Evolutionary conservation across 345 rosid species (phyloP), one percentile per base, ranked within the genome.

Genomic region (Capsella bursapastoris): DNA sequence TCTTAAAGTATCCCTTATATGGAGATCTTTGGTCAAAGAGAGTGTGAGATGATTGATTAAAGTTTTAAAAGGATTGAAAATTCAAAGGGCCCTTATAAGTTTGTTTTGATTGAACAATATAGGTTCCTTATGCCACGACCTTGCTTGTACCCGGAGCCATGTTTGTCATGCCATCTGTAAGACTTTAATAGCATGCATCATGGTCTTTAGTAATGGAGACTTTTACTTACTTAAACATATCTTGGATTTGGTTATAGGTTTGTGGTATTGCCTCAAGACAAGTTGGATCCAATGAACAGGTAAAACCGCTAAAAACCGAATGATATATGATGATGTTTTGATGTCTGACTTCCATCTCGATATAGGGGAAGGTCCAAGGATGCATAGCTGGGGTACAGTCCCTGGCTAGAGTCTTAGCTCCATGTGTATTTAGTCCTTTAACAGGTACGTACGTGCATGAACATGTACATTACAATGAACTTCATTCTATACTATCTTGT

Each of bases 361-460:
- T 64, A 18, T 8, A 92, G 97, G 98, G 98, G 16, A 93, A 84
- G 78, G 89, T 93, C 64, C 98, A 90, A 67, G 98, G 97, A 78
- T 93, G 92, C 85, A 82, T 93, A 57, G 83, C 89, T 29, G 88
- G 97, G 64, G 76, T 93, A 62, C 79, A 60, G 55, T 90, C 97
- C 51, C 71, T 89, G 8, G 96, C 89, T 22, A 84, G 76, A 80
- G 88, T 90, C 22, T 60, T 93, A 52, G 84, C 96, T 25, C 98
- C 97, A 2, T 68, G 89, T 34, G 80, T 88, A 45, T 89, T 88
- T 38, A 93, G 96, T 82, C 96, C 97, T 71, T 77, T 93, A 31
- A 89, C 98, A 75, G 92, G 35, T 22, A 22, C 25, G 35, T 32
- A 32, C 8, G 98, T 41, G 11, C 14, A 11, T 11, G 4, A 41